Conservation (phyloP, 768 basidiomycete genomes). For the Pisolithus microcarpus region DNA sequence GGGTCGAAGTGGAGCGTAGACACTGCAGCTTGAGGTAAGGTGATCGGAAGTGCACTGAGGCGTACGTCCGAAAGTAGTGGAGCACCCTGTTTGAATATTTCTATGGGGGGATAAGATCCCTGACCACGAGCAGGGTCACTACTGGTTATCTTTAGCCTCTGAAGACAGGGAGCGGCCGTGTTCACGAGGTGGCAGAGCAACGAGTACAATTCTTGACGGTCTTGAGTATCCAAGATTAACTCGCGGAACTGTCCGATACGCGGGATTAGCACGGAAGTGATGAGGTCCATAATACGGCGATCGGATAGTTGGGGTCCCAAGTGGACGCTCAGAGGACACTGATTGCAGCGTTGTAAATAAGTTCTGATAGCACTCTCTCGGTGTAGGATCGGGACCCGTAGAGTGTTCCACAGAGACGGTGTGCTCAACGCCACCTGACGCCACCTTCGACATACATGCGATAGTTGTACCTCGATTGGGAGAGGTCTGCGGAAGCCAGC, state of each 20-base stretch:
- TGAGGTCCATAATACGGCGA: slow-evolving; percentile 17
- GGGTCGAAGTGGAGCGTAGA: slow-evolving; percentile 31
- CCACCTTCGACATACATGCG: slow-evolving; percentile 31
- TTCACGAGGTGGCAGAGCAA: slow-evolving; percentile 18
- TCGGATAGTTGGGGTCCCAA: slow-evolving; percentile 23
- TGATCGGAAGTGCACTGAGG: slow-evolving; percentile 27
- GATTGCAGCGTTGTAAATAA: slow-evolving; percentile 27
- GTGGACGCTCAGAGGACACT: slow-evolving; percentile 26
- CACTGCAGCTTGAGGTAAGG: slow-evolving; percentile 21
- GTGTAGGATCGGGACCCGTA: slow-evolving; percentile 27
- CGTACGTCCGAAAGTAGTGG: slow-evolving; percentile 26
- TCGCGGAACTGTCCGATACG: slow-evolving; percentile 27
- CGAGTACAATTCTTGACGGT: slow-evolving; percentile 23
- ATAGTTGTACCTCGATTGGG: slow-evolving; percentile 28
- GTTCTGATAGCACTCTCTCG: slow-evolving; percentile 19
- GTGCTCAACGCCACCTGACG: slow-evolving; percentile 27
- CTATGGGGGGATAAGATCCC: slow-evolving; percentile 21
- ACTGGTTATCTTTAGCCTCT: slow-evolving; percentile 25
- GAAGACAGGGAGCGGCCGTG: slow-evolving; percentile 20
- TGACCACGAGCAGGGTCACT: slow-evolving; percentile 17
- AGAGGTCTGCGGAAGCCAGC: slow-evolving; percentile 22
- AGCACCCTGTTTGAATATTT: slow-evolving; percentile 27
- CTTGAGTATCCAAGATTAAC: slow-evolving; percentile 24
- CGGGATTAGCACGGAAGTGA: slow-evolving; percentile 21
- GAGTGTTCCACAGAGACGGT: slow-evolving; percentile 31